Base-by-base conservation (phyloP, 2,329 filamentous ascomycete genomes). In the Paecilomyces dactylethromorphus region DNA sequence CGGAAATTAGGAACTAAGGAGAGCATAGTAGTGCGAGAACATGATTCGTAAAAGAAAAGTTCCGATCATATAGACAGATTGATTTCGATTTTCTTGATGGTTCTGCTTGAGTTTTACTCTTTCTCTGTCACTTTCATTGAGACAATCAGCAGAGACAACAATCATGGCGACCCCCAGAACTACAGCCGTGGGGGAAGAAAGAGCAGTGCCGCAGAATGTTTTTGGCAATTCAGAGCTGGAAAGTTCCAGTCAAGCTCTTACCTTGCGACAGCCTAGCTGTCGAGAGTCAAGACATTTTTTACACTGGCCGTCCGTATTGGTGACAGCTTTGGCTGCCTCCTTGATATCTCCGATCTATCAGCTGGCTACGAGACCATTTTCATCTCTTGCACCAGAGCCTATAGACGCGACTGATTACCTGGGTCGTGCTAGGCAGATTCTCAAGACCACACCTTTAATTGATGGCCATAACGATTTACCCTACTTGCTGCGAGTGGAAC, bases 391-490 rank as follows among this genome's bases (percentile, higher is more conserved):
- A 3, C 35, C 35, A 8, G 24, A 26, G 24, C 24, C 24, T 26
- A 3, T 45, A 13, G 35, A 45, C 10, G 3, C 35, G 35, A 45
- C 35, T 13, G 35, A 45, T 18, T 45, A 45, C 35, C 35, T 45
- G 12, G 35, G 35, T 45, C 35, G 35, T 49, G 24, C 53, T n/a
- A 54, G 53, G 53, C 58, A 59, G 22, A 60, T 70, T 29, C 60
- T 71, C 0, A 58, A 55, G 24, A 65, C 60, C 12, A 67, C 66
- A 3, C 69, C 69, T 8, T 54, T 72, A 35, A 68, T 71, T 33
- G 71, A 73, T 60, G 71, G 71, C 0, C 71, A 73, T 56, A 73
- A 73, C 59, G 71, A 72, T 58, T 56, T 72, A 15, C 71, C 69
- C 1, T 65, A 66, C 57, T 55, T 69, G 50, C 62, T 73, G 22